These are phyloP conservation scores for Musa balbisiana DNA, from an alignment of 202 grass and related monocot genomes.

Conservation along the genomic window DNA sequence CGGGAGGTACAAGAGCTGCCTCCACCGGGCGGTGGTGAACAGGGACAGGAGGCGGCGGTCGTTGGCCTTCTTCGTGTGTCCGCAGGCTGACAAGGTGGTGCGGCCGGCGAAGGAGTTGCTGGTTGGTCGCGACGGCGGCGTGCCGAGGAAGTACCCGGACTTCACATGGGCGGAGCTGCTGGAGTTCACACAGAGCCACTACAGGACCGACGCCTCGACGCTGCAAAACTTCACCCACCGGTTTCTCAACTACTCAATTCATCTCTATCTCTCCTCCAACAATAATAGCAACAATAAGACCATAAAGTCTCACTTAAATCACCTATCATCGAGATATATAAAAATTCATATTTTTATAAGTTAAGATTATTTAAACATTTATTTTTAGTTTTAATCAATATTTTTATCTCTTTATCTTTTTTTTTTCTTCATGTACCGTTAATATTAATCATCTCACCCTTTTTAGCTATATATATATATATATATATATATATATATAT, in stretches of 20 bases:
- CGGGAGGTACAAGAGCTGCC: slow-evolving; percentile 21
- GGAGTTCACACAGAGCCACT: slow-evolving; percentile 15
- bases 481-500: too few relatives aligned
- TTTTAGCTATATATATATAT: too few relatives aligned
- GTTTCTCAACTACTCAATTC: background rate
- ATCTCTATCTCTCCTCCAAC: too few relatives aligned
- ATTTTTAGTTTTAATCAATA: too few relatives aligned
- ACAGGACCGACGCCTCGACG: slow-evolving; percentile 5
- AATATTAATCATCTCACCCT: too few relatives aligned
- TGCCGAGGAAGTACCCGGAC: slow-evolving; percentile 7
- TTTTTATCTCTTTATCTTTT: too few relatives aligned
- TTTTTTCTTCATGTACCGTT: too few relatives aligned
- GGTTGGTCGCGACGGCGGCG: background rate
- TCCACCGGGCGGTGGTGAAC: slow-evolving; percentile 23
- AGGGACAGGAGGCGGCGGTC: background rate
- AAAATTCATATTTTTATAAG: too few relatives aligned
- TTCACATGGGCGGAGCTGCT: slow-evolving; percentile 18
- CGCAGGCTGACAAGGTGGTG: slow-evolving; percentile 4
- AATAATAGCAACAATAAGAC: too few relatives aligned
- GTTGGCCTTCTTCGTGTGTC: slow-evolving; percentile 17
- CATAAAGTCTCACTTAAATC: too few relatives aligned
- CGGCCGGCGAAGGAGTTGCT: slow-evolving; percentile 2
- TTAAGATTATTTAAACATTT: too few relatives aligned
- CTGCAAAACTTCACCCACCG: slow-evolving; percentile 5
- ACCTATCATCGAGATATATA: too few relatives aligned